These are phyloP conservation scores for Colletotrichum plurivorum DNA, from an alignment of 2,329 filamentous ascomycete genomes.

Conservation along the genomic window DNA sequence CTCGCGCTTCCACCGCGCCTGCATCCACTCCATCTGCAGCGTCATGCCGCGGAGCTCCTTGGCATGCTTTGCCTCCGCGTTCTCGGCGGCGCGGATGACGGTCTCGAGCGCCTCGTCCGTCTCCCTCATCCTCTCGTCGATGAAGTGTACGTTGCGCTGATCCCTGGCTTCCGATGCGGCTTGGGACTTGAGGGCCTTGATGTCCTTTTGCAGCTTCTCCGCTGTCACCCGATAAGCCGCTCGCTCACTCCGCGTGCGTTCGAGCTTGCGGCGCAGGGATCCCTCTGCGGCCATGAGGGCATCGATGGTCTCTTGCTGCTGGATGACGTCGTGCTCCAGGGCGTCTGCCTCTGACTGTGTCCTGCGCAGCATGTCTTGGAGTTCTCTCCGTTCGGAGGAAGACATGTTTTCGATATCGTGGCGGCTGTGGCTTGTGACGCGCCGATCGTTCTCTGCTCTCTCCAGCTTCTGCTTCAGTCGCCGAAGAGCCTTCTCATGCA, in stretches of 20 bases:
- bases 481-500: conserved; percentile 59
- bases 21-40: conserved; percentile 93
- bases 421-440: conserved; percentile 45
- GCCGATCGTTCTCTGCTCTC: conserved; percentile 64
- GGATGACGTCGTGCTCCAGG: conserved; percentile 79
- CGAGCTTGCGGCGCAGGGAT: conserved; percentile 76
- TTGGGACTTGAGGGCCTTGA: conserved; percentile 60
- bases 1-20: conserved; percentile 85
- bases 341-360: conserved; percentile 76
- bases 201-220: conserved; percentile 68
- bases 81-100: conserved; percentile 70
- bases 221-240: conserved; percentile 67
- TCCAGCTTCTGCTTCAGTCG: conserved; percentile 65
- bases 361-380: conserved; percentile 73
- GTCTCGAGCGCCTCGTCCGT: conserved; percentile 69
- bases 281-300: conserved; percentile 69
- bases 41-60: conserved; percentile 86
- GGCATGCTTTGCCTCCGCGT: conserved; percentile 77
- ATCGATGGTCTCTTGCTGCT: conserved; percentile 77
- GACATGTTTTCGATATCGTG: conserved; percentile 45
- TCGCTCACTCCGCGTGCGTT: conserved; percentile 77
- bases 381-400: conserved; percentile 63
- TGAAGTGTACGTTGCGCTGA: conserved; percentile 47
- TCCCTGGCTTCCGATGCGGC: conserved; percentile 51
- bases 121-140: conserved; percentile 50